Conservation (phyloP, 352 stramenopile species). For the Thalassiosira exigua region DNA sequence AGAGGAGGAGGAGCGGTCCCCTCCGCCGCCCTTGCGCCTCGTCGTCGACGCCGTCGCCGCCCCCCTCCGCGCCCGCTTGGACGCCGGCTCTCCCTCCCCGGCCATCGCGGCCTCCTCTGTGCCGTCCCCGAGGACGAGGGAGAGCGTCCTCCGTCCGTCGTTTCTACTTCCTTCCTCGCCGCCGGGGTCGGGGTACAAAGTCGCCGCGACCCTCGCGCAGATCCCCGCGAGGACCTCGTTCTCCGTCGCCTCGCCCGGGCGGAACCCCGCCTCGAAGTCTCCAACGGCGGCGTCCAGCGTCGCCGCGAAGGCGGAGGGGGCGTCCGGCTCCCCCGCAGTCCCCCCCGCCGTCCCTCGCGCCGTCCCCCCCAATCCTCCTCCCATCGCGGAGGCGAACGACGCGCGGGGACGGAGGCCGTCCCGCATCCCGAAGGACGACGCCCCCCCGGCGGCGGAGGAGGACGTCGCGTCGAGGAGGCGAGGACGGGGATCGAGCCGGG, state of each 20-base stretch:
- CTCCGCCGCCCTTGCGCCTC: constrained; percentile 7
- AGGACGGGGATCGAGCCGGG: constrained; percentile 40
- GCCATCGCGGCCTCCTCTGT: constrained; percentile 17
- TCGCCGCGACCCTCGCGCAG: constrained; percentile 24
- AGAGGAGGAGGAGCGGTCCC: background rate
- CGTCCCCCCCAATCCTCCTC: constrained; percentile 1
- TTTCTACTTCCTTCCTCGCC: too few relatives aligned
- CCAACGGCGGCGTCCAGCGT: background rate
- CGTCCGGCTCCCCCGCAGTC: constrained; percentile 32
- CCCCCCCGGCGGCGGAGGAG: constrained; percentile 2
- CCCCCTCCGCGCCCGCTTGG: background rate
- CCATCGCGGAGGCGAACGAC: background rate
- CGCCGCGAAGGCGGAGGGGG: too few relatives aligned
- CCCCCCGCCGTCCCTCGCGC: constrained; percentile 35
- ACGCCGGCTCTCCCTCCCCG: background rate
- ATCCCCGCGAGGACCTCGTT: constrained; percentile 33
- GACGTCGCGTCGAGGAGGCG: constrained; percentile 38
- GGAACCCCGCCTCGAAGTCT: background rate
- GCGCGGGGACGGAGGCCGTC: background rate
- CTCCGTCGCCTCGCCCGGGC: too few relatives aligned
- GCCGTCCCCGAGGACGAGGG: too few relatives aligned
- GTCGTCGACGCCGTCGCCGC: background rate
- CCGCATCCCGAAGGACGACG: background rate
- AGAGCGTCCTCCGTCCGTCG: too few relatives aligned
- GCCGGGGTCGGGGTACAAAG: too few relatives aligned